Base-by-base conservation (phyloP, 169 alveolate genomes). In the Plasmodium gallinaceum region DNA sequence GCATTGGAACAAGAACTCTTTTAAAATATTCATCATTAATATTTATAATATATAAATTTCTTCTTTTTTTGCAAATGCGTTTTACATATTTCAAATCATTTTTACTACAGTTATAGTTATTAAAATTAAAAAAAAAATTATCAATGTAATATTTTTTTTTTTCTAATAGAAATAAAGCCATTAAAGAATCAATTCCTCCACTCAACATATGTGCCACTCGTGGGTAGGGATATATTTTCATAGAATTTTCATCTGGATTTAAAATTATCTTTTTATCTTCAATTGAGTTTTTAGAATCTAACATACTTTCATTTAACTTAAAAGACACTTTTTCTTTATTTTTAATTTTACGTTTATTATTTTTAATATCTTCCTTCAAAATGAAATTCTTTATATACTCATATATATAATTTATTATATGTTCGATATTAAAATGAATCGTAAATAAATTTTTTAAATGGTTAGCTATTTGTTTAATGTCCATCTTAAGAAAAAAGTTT, bases 161-260 rank as follows among this genome's bases (percentile, higher is more conserved):
- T 20, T 83, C 91, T 73, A 83, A 69, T 5, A 83, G 7, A 22
- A 60, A 58, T 12, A 83, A 39, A 22, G 91, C 91, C 91, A 83
- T 83, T 8, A 83, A 9, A 14, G 91, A 83, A 24, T 83, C 91
- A 6, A 83, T 48, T 12, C 91, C 91, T 1, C 91, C 91, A 52
- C 91, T 83, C 8, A 83, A 26, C 91, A 83, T 83, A 43, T 83
- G 91, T 14, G 91, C 91, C 46, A 83, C 57, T 32, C 73, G 57
- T 5, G 91, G 91, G 45, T 83, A 62, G n/a, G 46, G 60, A n/a
- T 54, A 16, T 48, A 83, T 68, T 46, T 46, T 51, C 91, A 83
- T 83, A 10, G 3, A 32, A 1, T 37, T 14, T 9, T 12, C 39
- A 10, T 54, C 22, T 8, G 16, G 7, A 32, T 32, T 32, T 32